A percentile compares a stretch with the other conserved stretches of the same genome.
These are phyloP conservation scores for Spiraea crenata DNA, from an alignment of 331 rosid species.

Conservation along the genomic window DNA sequence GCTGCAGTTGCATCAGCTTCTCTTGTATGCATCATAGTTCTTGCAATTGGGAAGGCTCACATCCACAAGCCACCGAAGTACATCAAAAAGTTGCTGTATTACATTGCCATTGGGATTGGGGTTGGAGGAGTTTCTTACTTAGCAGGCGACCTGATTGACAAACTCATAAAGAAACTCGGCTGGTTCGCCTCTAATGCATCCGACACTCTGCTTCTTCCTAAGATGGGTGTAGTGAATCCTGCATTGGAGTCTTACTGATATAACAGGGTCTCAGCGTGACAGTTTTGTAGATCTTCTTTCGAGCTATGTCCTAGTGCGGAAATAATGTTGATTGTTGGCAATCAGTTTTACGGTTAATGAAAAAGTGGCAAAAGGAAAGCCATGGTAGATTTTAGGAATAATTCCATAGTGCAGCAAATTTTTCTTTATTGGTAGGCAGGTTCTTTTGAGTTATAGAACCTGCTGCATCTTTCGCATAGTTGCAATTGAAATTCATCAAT, in stretches of 20 bases:
- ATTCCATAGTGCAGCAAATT: not conserved
- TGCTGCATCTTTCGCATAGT: too few species aligned
- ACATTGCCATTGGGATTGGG: constrained; percentile 38
- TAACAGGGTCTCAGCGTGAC: not conserved
- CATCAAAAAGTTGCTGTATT: constrained; percentile 37
- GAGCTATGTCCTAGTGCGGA: constrained; percentile 2
- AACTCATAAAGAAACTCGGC: constrained; percentile 41
- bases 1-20: constrained; percentile 69
- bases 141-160: constrained; percentile 45
- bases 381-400: not conserved
- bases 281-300: constrained; percentile 13
- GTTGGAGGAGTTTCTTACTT: constrained; percentile 50
- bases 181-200: constrained; percentile 42
- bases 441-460: not conserved
- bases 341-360: not conserved
- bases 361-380: too few species aligned
- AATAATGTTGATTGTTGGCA: not conserved
- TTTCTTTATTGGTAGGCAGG: not conserved
- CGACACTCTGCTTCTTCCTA: constrained; percentile 21
- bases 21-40: constrained; percentile 50
- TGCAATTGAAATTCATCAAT: too few species aligned
- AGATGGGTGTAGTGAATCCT: constrained; percentile 12
- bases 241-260: constrained; percentile 32
- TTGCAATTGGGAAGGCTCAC: constrained; percentile 52
- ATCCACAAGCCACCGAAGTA: constrained; percentile 37